Base-by-base conservation (phyloP, 108 stramenopile species). In the Stephanodiscus triporus region DNA sequence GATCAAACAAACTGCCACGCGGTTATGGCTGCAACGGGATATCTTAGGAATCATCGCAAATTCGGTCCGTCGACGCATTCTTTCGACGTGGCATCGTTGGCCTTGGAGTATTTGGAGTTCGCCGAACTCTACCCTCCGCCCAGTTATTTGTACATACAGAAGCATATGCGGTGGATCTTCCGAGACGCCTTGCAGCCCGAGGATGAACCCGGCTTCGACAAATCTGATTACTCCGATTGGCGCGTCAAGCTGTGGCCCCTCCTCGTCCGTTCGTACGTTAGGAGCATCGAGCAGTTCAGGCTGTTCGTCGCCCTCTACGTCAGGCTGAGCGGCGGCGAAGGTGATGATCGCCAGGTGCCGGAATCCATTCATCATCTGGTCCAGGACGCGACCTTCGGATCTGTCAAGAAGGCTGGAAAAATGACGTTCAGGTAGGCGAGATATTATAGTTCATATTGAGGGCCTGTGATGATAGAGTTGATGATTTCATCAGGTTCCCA, bases 81-180 rank as follows among this genome's bases (percentile, higher is more conserved):
- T 17, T 11, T 34, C 2, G 69, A 80, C 48, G 70, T 77, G 17
- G 58, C 56, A 23, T 61, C 42, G 0, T 16, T 82, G 62, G 87
- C 85, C 42, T 76, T 72, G 19, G 73, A 81, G 49, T 88, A 88
- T 32, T 55, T 88, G 51, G 83, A 88, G 6, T 69, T 54, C 19
- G 83, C 73, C 32, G 83, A 82, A n/a, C 27, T 7, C 0, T 73
- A 82, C 45, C 80, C 87, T 17, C 87, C 87, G n/a, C 85, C 87
- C 1, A 81, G 82, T 16, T 72, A 85, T 22, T 49, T 88, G 47
- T 86, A 82, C 48, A 84, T 88, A 50, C 85, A 76, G 59, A 84
- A 82, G 37, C 87, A 88, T 61, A 50, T 88, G 19, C 75, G 85
- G 0, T 88, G 87, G 87, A 82, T 88, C n/a, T 84, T 86, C 66